Percentiles rank a stretch among this genome's conserved stretches.
Conservation (phyloP, 2,329 filamentous ascomycete genomes). For the Zymoseptoria ardabiliae region DNA sequence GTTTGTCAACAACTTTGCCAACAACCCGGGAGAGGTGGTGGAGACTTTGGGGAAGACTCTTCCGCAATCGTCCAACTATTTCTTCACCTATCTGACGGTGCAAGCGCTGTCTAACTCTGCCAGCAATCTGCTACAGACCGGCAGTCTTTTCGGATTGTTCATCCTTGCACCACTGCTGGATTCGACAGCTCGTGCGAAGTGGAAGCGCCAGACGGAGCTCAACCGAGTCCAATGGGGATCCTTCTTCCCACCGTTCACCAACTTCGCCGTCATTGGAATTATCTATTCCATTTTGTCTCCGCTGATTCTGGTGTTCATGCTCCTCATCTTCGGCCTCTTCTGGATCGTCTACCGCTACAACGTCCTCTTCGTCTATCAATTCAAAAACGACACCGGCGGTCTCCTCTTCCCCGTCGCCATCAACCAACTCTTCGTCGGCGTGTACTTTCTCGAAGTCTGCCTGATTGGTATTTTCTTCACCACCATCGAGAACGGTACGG, state of each 20-base stretch:
- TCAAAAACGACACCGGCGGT: slow-evolving; percentile 84
- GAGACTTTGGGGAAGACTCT: slow-evolving; percentile 68
- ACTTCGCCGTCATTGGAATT: slow-evolving; percentile 81
- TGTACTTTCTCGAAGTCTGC: slow-evolving; percentile 91
- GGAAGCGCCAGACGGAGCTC: slow-evolving; percentile 72
- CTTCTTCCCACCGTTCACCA: slow-evolving; percentile 94
- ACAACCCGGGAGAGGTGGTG: slow-evolving; percentile 61
- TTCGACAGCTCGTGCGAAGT: slow-evolving; percentile 75
- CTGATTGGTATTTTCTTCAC: slow-evolving; percentile 87
- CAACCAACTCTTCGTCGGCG: slow-evolving; percentile 88
- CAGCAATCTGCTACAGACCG: slow-evolving; percentile 76
- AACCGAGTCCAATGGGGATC: slow-evolving; percentile 79
- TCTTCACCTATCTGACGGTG: slow-evolving; percentile 97
- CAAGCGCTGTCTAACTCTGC: slow-evolving; percentile 88
- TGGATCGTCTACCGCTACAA: slow-evolving; percentile 97
- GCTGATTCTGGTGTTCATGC: slow-evolving; percentile 84
- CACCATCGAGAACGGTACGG: slow-evolving; percentile 48
- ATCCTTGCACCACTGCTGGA: slow-evolving; percentile 73
- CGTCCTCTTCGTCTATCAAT: slow-evolving; percentile 88
- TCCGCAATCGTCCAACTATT: slow-evolving; percentile 86
- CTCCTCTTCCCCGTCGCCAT: slow-evolving; percentile 86
- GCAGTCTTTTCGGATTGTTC: slow-evolving; percentile 73
- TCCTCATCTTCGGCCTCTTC: slow-evolving; percentile 82
- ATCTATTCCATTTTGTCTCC: slow-evolving; percentile 87
- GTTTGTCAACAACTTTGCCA: slow-evolving; percentile 55